These are phyloP conservation scores for Oropetium thomaeum DNA, from an alignment of 176 grass and related monocot species.

Conservation along the genomic window DNA sequence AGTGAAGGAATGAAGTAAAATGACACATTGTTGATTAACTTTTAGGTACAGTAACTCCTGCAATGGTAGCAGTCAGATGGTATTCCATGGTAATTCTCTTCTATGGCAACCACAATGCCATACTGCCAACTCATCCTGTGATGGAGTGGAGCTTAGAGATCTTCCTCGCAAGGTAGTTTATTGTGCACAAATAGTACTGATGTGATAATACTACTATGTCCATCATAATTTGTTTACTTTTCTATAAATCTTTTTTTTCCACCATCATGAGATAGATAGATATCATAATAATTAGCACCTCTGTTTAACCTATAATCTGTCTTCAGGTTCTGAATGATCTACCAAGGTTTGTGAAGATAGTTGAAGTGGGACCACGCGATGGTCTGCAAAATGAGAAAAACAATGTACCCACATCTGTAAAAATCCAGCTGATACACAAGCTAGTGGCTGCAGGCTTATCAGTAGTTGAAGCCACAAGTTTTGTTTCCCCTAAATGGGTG, in stretches of 20 bases:
- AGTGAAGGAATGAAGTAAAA: neutral
- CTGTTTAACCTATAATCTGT: slow-evolving; percentile 3
- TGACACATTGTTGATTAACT: neutral
- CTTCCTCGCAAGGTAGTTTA: slow-evolving; percentile 63
- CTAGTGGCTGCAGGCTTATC: slow-evolving; percentile 70
- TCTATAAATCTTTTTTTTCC: neutral
- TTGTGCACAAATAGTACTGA: neutral
- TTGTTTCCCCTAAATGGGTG: slow-evolving; percentile 98
- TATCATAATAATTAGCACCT: neutral
- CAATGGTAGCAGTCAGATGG: slow-evolving; percentile 23
- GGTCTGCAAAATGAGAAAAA: slow-evolving; percentile 86
- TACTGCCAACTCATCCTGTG: slow-evolving; percentile 34
- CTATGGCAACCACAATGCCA: slow-evolving; percentile 30
- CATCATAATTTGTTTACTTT: neutral
- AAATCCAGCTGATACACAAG: slow-evolving; percentile 91
- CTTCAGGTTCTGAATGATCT: slow-evolving; percentile 63
- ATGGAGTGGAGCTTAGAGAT: slow-evolving; percentile 54
- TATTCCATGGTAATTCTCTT: slow-evolving; percentile 27
- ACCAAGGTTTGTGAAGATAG: slow-evolving; percentile 80
- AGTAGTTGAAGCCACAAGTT: slow-evolving; percentile 93
- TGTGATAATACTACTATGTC: neutral
- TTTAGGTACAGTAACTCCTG: slow-evolving; percentile 17
- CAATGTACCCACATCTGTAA: slow-evolving; percentile 69
- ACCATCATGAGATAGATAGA: neutral
- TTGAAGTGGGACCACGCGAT: slow-evolving; percentile 91